Evolutionary conservation across 192 early-diverging fungal genomes (phyloP).

Genomic region (Allomyces macrogynus): DNA sequence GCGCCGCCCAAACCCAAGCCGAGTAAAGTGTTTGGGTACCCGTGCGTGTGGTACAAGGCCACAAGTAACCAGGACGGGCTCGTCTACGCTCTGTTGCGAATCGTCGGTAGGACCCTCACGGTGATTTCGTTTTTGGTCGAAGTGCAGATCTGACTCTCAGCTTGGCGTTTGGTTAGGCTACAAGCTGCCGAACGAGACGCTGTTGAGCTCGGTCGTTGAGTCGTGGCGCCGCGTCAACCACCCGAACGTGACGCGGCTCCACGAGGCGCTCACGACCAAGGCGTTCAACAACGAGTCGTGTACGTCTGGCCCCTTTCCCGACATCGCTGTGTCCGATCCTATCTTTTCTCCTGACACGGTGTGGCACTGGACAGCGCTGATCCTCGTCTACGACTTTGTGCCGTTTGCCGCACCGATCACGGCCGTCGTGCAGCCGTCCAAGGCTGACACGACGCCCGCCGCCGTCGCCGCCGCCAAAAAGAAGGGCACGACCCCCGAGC

Average conservation of each 20-base stretch:
- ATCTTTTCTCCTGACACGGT: not conserved
- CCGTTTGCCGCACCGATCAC: not conserved
- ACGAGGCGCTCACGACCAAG: slow-evolving; percentile 87
- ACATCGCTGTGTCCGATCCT: too few species aligned
- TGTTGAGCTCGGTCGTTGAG: slow-evolving; percentile 57
- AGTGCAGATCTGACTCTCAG: not conserved
- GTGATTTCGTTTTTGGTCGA: too few species aligned
- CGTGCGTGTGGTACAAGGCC: slow-evolving; percentile 64
- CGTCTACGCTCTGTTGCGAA: slow-evolving; percentile 61
- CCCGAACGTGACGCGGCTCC: slow-evolving; percentile 63
- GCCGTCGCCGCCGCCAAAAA: not conserved
- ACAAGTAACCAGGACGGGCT: slow-evolving; percentile 65
- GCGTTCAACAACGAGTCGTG: slow-evolving; percentile 74
- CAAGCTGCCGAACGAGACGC: slow-evolving; percentile 51
- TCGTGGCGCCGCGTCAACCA: slow-evolving; percentile 64
- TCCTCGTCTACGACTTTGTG: slow-evolving; percentile 68
- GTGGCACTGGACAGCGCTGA: slow-evolving; percentile 36
- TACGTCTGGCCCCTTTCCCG: not conserved
- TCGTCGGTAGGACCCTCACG: slow-evolving; percentile 33
- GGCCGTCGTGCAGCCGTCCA: not conserved
- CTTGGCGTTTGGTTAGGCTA: slow-evolving; percentile 19
- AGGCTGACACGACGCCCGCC: not conserved
- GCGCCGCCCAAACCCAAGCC: slow-evolving; percentile 23
- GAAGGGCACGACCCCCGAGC: slow-evolving; percentile 30
- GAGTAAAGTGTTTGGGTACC: slow-evolving; percentile 41